phyloP scores from a whole-genome alignment of 371 early-diverging fungal species.

The Mucor plumbeus region DNA sequence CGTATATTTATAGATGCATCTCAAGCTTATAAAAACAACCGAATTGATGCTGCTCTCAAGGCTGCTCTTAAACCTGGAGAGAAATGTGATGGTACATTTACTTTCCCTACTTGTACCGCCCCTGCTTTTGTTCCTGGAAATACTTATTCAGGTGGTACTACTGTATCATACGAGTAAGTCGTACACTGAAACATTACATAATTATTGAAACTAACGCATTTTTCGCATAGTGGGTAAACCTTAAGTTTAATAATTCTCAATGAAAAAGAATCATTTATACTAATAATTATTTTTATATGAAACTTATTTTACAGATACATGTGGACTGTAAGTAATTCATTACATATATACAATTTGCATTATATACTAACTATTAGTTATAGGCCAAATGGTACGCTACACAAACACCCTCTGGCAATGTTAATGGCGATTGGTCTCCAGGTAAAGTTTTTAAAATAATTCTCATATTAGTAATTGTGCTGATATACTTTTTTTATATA shows the following conservation, averaged over 20 bases:
- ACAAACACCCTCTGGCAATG: constrained; percentile 25
- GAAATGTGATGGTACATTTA: constrained; percentile 32
- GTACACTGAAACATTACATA: not conserved
- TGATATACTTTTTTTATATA: not conserved
- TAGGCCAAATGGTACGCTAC: constrained; percentile 50
- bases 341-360: not conserved
- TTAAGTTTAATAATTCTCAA: not conserved
- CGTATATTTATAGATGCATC: constrained; percentile 41
- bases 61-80: constrained; percentile 25
- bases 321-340: constrained; percentile 40
- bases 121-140: constrained; percentile 41
- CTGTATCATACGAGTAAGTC: constrained; percentile 57
- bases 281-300: not conserved
- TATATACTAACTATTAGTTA: not conserved
- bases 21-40: constrained; percentile 47
- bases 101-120: constrained; percentile 39
- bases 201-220: not conserved
- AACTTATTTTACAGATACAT: constrained; percentile 31
- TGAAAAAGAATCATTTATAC: not conserved
- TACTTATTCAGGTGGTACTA: constrained; percentile 46
- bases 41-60: constrained; percentile 36
- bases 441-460: constrained; percentile 17
- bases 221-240: constrained; percentile 32
- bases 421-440: constrained; percentile 38
- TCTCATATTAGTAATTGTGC: not conserved